Evolutionary conservation across 2,329 filamentous ascomycete genomes (phyloP).

Genomic region (Rutstroemia sydowiana): DNA sequence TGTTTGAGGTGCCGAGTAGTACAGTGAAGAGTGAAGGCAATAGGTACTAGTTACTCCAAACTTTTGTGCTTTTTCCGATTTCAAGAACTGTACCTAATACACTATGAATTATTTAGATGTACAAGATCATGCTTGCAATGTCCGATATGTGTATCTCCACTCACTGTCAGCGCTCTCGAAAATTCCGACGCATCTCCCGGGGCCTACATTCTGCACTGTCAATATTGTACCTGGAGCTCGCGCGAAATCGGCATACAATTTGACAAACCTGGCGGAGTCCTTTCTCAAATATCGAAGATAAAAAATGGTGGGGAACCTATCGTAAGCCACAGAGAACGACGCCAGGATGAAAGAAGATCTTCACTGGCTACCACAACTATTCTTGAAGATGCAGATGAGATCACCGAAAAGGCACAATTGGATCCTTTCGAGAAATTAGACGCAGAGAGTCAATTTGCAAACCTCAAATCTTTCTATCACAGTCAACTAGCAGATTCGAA

Average conservation of each 20-base stretch:
- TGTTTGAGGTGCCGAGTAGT: constrained; percentile 93
- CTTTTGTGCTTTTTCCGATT: background rate
- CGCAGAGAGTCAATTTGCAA: constrained; percentile 63
- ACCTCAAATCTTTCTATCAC: constrained; percentile 75
- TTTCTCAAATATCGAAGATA: constrained; percentile 67
- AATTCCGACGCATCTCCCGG: constrained; percentile 28
- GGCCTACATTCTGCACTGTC: constrained; percentile 75
- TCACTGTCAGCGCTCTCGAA: constrained; percentile 68
- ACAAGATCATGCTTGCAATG: constrained; percentile 95
- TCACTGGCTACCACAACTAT: constrained; percentile 20
- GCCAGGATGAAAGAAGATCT: constrained; percentile 23
- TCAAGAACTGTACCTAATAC: background rate
- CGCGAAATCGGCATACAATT: constrained; percentile 86
- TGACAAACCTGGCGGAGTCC: constrained; percentile 80
- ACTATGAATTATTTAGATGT: constrained; percentile 49
- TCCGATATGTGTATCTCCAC: constrained; percentile 75
- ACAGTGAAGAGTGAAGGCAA: constrained; percentile 90
- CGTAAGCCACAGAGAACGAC: constrained; percentile 39
- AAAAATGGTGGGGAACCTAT: constrained; percentile 51
- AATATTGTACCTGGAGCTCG: constrained; percentile 89
- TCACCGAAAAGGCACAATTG: constrained; percentile 33
- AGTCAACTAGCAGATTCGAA: constrained; percentile 62
- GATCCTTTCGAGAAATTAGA: constrained; percentile 39
- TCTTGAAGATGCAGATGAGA: constrained; percentile 21
- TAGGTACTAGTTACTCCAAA: constrained; percentile 46